phyloP scores from a whole-genome alignment of 1,139 yeast species.

The Petasospora rhodanensis region DNA sequence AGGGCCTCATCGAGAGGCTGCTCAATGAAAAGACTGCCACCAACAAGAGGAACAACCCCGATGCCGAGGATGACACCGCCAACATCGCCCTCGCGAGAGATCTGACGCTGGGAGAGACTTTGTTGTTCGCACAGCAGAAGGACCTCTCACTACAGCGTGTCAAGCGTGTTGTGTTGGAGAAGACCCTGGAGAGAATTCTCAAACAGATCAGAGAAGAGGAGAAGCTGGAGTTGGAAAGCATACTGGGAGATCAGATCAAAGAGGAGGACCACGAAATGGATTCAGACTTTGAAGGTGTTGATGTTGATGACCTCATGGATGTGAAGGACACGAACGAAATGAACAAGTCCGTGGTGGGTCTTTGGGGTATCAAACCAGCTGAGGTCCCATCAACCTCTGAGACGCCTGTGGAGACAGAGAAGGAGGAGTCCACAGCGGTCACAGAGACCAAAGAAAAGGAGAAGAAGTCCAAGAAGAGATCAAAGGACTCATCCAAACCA shows the following conservation, averaged over 20 bases:
- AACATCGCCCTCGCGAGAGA: constrained; percentile 57
- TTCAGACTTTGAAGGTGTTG: constrained; percentile 43
- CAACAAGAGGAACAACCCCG: constrained; percentile 31
- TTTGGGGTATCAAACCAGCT: constrained; percentile 49
- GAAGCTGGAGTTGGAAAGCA: constrained; percentile 26
- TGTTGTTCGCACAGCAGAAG: constrained; percentile 51
- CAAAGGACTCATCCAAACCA: constrained; percentile 31
- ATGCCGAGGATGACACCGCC: constrained; percentile 29
- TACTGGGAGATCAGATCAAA: constrained; percentile 18
- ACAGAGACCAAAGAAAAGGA: constrained; percentile 21
- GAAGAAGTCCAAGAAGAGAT: constrained; percentile 33
- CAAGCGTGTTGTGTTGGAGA: constrained; percentile 55
- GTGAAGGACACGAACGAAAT: constrained; percentile 57
- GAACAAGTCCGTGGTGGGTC: constrained; percentile 69
- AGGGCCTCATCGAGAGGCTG: constrained; percentile 44
- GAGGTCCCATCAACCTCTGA: constrained; percentile 12
- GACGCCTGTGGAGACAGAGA: constrained; percentile 9
- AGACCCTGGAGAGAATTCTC: constrained; percentile 52
- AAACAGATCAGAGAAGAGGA: constrained; percentile 33
- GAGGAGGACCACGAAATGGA: constrained; percentile 25
- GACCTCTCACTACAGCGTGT: constrained; percentile 65
- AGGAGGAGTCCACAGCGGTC: constrained; percentile 8
- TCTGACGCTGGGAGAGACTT: constrained; percentile 44
- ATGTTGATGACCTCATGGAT: constrained; percentile 53
- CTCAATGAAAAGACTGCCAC: constrained; percentile 48